These are phyloP conservation scores for Phytophthora kernoviae DNA, from an alignment of 352 stramenopile species.

Conservation along the genomic window DNA sequence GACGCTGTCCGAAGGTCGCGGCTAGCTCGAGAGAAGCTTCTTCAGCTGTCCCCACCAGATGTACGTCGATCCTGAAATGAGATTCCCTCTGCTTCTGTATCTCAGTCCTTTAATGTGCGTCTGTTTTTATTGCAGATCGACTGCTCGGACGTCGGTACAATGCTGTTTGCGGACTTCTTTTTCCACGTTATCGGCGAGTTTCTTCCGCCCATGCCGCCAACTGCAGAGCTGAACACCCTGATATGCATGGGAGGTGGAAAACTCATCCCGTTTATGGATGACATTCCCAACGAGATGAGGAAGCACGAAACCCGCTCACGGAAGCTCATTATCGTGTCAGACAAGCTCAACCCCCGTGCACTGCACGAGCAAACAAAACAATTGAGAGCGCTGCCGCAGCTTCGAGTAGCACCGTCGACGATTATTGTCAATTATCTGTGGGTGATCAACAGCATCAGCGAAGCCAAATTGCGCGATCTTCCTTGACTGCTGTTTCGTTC, in stretches of 20 bases:
- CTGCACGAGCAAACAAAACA: slow-evolving; percentile 46
- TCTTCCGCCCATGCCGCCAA: slow-evolving; percentile 73
- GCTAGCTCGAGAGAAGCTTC: slow-evolving; percentile 43
- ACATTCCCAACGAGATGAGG: slow-evolving; percentile 55
- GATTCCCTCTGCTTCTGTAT: neutral
- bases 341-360: slow-evolving; percentile 72
- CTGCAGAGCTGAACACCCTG: slow-evolving; percentile 67
- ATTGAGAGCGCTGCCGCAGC: slow-evolving; percentile 44
- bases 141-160: slow-evolving; percentile 50
- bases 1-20: slow-evolving; percentile 60
- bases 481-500: slow-evolving; percentile 4
- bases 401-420: slow-evolving; percentile 42
- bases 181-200: slow-evolving; percentile 83
- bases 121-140: slow-evolving; percentile 23
- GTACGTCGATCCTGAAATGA: slow-evolving; percentile 24
- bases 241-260: slow-evolving; percentile 70
- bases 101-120: slow-evolving; percentile 1
- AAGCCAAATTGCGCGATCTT: slow-evolving; percentile 63
- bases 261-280: slow-evolving; percentile 55
- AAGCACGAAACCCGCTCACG: slow-evolving; percentile 52
- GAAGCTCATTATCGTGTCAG: slow-evolving; percentile 72
- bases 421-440: slow-evolving; percentile 85
- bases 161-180: slow-evolving; percentile 70
- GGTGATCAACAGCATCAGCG: slow-evolving; percentile 88
- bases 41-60: slow-evolving; percentile 21